Evolutionary conservation across 441 rosid species (phyloP), one percentile per base, ranked within the genome.

Genomic region (Bocquillonia castaneifolia): DNA sequence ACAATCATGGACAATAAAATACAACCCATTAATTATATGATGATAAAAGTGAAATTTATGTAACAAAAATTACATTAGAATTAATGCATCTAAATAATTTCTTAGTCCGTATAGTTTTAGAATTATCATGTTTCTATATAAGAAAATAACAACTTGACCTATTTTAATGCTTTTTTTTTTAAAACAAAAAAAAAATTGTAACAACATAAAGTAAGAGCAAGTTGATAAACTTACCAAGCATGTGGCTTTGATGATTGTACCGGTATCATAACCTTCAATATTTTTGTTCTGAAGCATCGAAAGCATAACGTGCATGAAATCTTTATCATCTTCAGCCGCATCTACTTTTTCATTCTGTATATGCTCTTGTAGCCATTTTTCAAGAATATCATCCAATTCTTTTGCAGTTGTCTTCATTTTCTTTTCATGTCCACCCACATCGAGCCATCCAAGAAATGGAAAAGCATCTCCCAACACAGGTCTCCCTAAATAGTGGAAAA

Each of bases 301-400:
- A 13, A 74, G 34, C 70, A 69, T 26, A 15, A 64, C 66, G 59
- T 69, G 70, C 70, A 74, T 69, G 61, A 69, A 68, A 44, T 74
- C 73, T 4, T 56, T 5, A 18, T 32, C 40, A 10, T 63, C 62
- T 8, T 36, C 13, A 4, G 29, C 10, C 10, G 18, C 22, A 18
- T 10, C 34, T 8, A 14, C 47, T 0, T 9, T 34, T 25, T 17
- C 34, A 8, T 63, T 68, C 47, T 39, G 13, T 20, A 51, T 45
- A 39, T 71, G 75, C 53, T 75, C 72, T 10, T 71, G 51, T 5
- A 75, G 14, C 78, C 71, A 75, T 17, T 23, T 42, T 0, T 28
- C 34, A 17, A 71, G 23, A 2, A 70, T n/a, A 3, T 2, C n/a
- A 54, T 75, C 78, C 42, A 75, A 25, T 9, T 66, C 69, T 5